Conservation (phyloP, 441 rosid species). For the Brassica balearica region DNA sequence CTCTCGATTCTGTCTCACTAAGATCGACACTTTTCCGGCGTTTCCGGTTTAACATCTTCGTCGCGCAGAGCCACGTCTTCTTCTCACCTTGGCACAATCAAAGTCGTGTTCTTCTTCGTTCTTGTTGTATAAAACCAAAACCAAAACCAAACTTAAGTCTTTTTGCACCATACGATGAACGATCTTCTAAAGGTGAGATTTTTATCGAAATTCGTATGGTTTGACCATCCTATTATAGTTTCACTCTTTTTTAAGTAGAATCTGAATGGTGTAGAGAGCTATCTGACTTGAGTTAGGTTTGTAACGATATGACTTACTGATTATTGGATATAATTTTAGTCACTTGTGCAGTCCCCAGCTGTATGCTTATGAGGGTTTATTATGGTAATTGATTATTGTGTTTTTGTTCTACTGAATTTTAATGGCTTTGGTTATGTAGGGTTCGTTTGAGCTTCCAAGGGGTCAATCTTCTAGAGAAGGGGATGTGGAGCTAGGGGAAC, state of each 20-base stretch:
- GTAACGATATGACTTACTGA: neutral
- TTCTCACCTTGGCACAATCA: neutral
- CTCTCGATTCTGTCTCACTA: neutral
- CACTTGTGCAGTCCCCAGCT: neutral
- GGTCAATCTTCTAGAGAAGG: conserved; percentile 65
- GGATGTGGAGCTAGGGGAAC: conserved; percentile 72
- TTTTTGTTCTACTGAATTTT: neutral
- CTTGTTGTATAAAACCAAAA: neutral
- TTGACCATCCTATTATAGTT: conserved; percentile 21
- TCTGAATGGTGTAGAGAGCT: neutral
- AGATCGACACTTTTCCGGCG: neutral
- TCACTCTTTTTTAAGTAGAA: neutral
- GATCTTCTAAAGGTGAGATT: conserved; percentile 46
- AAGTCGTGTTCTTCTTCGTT: neutral
- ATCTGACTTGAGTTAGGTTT: neutral
- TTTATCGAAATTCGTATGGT: conserved; percentile 1
- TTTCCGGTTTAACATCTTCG: neutral
- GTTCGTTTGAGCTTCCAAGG: conserved; percentile 88
- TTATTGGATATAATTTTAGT: neutral
- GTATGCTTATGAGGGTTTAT: neutral
- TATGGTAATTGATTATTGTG: neutral
- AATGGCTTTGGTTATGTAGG: conserved; percentile 46
- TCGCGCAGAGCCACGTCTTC: neutral
- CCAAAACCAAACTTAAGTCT: conserved; percentile 19
- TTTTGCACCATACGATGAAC: conserved; percentile 31